These are phyloP conservation scores for Lachnellula cervina DNA, from an alignment of 2,329 filamentous ascomycete genomes.

Conservation along the genomic window DNA sequence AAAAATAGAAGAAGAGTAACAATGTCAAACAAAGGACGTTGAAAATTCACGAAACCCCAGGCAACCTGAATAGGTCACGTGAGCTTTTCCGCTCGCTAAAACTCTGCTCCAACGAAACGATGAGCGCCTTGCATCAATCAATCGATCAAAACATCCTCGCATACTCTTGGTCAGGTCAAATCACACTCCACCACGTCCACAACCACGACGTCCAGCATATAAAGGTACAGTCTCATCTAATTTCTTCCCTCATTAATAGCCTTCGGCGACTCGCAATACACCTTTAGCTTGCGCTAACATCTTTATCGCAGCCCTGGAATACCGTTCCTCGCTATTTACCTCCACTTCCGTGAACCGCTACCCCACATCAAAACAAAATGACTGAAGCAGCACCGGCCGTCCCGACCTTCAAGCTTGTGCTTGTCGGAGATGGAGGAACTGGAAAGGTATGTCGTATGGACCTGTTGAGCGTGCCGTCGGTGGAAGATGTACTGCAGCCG, in stretches of 20 bases:
- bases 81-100: constrained; percentile 13
- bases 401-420: constrained; percentile 99
- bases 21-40: too few species aligned
- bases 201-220: constrained; percentile 21
- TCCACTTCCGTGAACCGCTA: constrained; percentile 14
- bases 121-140: constrained; percentile 20
- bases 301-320: constrained; percentile 23
- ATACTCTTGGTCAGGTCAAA: constrained; percentile 23
- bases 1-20: too few species aligned
- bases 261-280: background rate
- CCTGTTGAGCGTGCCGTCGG: constrained; percentile 5
- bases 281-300: constrained; percentile 17
- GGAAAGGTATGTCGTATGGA: constrained; percentile 72
- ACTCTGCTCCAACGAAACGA: constrained; percentile 5
- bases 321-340: constrained; percentile 23
- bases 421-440: constrained; percentile 98
- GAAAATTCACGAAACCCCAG: background rate
- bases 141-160: constrained; percentile 29
- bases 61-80: constrained; percentile 3
- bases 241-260: background rate
- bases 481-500: constrained; percentile 16
- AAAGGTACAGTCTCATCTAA: constrained; percentile 21
- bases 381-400: constrained; percentile 48
- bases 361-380: constrained; percentile 47
- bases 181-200: constrained; percentile 31